Evolutionary conservation across 768 basidiomycete species (phyloP), one percentile per base, ranked within the genome.

Genomic region (Amanita exitialis): DNA sequence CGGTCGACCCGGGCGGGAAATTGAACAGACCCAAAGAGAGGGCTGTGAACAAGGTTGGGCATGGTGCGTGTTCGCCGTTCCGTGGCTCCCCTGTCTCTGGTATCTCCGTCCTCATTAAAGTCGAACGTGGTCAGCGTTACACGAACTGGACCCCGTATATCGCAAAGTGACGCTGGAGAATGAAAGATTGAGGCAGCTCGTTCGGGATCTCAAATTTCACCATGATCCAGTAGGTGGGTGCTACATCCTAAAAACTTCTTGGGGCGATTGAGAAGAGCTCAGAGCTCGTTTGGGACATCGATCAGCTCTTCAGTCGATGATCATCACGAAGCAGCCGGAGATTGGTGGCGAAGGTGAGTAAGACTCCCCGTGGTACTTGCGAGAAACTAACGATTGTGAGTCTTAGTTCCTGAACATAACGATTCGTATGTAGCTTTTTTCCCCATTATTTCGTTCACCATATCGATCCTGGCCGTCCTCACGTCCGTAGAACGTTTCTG

Each of bases 41-140:
- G 59, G 81, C 90, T 0, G 87, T 98, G 23, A 99, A 99, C 68
- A 99, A 99, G 77, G 92, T 94, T 54, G 87, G 90, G 1, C 90
- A 92, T 62, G 90, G 90, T 88, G 58, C 50, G 69, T 20, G 10
- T 25, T 15, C 36, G 43, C 18, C 36, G 20, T 45, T 18, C 15
- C 36, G n/a, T n/a, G n/a, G n/a, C n/a, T n/a, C n/a, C n/a, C n/a
- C n/a, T n/a, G n/a, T 36, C 45, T 7, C 51, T 30, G 13, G 38
- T 15, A 1, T 39, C 4, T 9, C 42, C 36, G 10, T 54, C 9
- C 25, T 42, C 15, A 23, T 47, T 16, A 49, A 34, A 35, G 32
- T 45, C 28, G 20, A 13, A 18, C 28, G 44, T 13, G 38, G n/a
- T 44, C 52, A 91, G 93, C 79, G 2, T 68, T 99, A 7, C 94